phyloP scores from a whole-genome alignment of 2,329 filamentous ascomycete species.

The Teratosphaeria zuluensis region DNA sequence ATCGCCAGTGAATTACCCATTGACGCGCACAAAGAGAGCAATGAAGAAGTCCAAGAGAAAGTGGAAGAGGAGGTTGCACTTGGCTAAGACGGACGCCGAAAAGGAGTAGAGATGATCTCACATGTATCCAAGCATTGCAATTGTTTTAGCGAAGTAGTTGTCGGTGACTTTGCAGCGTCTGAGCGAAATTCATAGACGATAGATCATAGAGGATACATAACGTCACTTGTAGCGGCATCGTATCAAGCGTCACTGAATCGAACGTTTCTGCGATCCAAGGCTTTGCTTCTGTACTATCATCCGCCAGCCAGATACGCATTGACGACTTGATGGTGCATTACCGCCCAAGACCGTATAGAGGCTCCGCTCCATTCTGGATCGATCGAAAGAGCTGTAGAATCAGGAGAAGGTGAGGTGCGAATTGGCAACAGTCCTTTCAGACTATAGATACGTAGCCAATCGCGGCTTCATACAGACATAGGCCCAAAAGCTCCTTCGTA shows the following conservation, averaged over 20 bases:
- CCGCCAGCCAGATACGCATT: too few relatives aligned
- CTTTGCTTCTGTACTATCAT: too few relatives aligned
- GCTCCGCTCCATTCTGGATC: too few relatives aligned
- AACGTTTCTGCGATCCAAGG: too few relatives aligned
- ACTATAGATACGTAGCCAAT: too few relatives aligned
- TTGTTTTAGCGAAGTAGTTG: not conserved
- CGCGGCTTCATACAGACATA: too few relatives aligned
- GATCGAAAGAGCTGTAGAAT: too few relatives aligned
- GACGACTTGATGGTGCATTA: not conserved
- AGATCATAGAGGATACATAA: not conserved
- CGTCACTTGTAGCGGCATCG: not conserved
- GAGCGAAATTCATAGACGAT: not conserved
- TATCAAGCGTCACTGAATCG: not conserved
- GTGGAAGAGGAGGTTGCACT: constrained; percentile 13
- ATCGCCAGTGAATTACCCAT: constrained; percentile 42
- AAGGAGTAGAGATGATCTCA: not conserved
- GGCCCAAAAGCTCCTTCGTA: too few relatives aligned
- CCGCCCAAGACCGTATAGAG: not conserved
- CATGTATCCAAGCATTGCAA: not conserved
- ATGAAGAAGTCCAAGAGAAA: constrained; percentile 16
- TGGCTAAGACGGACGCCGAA: constrained; percentile 1
- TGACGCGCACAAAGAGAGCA: constrained; percentile 20
- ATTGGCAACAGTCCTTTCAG: too few relatives aligned
- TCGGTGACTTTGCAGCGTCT: not conserved
- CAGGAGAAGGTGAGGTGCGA: too few relatives aligned